Evolutionary conservation across 768 basidiomycete genomes (phyloP), one percentile per base, ranked within the genome.

Genomic region (Boletus vinaceobasis): DNA sequence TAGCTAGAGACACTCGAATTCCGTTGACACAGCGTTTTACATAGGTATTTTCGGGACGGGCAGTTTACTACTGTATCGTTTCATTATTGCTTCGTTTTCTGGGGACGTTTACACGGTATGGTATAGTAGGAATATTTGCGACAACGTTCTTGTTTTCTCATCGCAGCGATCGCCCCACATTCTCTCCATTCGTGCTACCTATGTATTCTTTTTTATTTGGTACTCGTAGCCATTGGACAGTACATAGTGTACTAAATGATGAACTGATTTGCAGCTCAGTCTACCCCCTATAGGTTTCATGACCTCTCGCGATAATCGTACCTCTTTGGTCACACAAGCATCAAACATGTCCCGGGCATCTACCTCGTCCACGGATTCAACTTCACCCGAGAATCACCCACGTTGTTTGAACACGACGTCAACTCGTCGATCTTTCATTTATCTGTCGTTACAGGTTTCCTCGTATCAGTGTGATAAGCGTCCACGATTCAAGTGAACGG

Each of bases 221-320:
- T 21, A 19, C 19, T 19, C 19, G 19, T 39, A 19, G 38, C n/a
- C 37, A n/a, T 39, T n/a, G n/a, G n/a, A 39, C n/a, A 5, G n/a
- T 19, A 6, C 8, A 8, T 37, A 37, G 36, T 7, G 15, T 37
- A 36, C 17, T n/a, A n/a, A 17, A 38, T 5, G 5, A 6, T n/a
- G 37, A 38, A 38, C 37, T 4, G n/a, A 19, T 38, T 38, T 15
- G 7, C 8, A 10, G 35, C 14, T 36, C 10, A 79, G 56, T 11
- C 68, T 61, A 1, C 78, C 77, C 7, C 75, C 75, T 0, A 57
- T 52, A 0, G 77, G 75, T 15, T 61, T 64, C 48, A 76, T 75
- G 33, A 69, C 65, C 40, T 76, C 71, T 10, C 75, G 68, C 60
- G 78, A 75, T 49, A 69, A 65, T 26, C 58, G 56, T 21, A 73